Evolutionary conservation across 2,329 filamentous ascomycete species (phyloP).

Genomic region (Cladosporium colombiae): DNA sequence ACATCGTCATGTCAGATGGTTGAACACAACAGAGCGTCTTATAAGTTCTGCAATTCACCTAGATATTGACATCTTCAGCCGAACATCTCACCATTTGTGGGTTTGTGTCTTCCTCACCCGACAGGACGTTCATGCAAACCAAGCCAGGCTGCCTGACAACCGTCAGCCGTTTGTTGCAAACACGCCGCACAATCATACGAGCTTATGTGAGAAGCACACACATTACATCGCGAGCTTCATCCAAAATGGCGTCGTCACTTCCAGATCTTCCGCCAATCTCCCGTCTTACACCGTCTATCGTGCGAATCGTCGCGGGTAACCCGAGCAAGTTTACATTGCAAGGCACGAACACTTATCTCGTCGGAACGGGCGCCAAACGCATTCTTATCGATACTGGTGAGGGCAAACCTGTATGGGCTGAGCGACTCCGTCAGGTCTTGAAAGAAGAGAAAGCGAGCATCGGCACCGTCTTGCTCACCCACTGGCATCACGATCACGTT

Average conservation of each 20-base stretch:
- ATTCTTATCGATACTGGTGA: conserved; percentile 90
- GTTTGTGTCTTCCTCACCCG: not conserved
- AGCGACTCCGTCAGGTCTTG: conserved; percentile 65
- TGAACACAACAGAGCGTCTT: not conserved
- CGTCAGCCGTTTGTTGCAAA: not conserved
- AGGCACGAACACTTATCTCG: conserved; percentile 91
- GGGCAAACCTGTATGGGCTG: conserved; percentile 72
- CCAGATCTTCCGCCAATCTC: conserved; percentile 71
- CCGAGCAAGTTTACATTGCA: conserved; percentile 78
- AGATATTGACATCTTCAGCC: not conserved
- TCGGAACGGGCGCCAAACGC: conserved; percentile 72
- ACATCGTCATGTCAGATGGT: not conserved
- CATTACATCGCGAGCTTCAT: not conserved
- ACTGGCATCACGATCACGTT: conserved; percentile 90
- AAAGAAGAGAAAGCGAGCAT: conserved; percentile 68
- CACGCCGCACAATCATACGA: not conserved
- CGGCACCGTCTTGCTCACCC: conserved; percentile 73
- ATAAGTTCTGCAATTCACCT: not conserved
- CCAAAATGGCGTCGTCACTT: conserved; percentile 41
- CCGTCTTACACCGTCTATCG: conserved; percentile 73
- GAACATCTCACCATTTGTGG: not conserved
- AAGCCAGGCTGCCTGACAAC: not conserved
- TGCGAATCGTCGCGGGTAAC: conserved; percentile 87
- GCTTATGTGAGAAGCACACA: not conserved
- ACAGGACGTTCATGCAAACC: not conserved